A percentile compares a stretch with the other conserved stretches of the same genome.
Conservation (phyloP, 805 yeast genomes). For the Candida michaelii region DNA sequence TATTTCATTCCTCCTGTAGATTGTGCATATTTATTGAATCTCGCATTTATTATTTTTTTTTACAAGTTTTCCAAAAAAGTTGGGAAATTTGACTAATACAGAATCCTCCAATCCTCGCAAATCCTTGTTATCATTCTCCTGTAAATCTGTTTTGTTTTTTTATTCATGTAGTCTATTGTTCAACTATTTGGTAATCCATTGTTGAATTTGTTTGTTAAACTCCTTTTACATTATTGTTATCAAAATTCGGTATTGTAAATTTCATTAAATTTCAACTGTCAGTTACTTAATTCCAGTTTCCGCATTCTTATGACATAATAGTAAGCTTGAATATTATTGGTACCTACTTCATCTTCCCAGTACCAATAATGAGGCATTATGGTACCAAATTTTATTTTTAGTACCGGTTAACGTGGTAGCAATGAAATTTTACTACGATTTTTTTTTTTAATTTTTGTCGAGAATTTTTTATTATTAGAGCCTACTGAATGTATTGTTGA, state of each 20-base stretch:
- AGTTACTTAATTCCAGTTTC: not conserved
- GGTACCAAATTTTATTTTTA: not conserved
- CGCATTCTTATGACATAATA: slow-evolving; percentile 1
- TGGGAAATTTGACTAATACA: not conserved
- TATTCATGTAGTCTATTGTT: not conserved
- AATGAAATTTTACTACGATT: not conserved
- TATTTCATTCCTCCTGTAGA: not conserved
- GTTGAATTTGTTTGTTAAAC: not conserved
- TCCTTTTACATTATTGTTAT: not conserved
- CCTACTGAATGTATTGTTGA: too few species aligned
- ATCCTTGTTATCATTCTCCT: not conserved
- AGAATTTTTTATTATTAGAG: too few species aligned
- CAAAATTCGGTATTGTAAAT: not conserved
- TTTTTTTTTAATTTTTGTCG: not conserved
- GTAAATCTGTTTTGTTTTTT: not conserved
- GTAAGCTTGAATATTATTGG: not conserved
- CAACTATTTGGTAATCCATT: not conserved
- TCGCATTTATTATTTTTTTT: not conserved
- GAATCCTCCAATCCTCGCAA: not conserved
- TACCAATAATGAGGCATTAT: not conserved
- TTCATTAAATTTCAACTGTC: not conserved
- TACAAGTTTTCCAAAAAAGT: not conserved
- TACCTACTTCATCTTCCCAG: slow-evolving; percentile 3
- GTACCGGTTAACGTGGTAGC: not conserved
- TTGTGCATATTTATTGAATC: not conserved